phyloP scores from a whole-genome alignment of 2,329 filamentous ascomycete genomes.

The Xylaria sp. region DNA sequence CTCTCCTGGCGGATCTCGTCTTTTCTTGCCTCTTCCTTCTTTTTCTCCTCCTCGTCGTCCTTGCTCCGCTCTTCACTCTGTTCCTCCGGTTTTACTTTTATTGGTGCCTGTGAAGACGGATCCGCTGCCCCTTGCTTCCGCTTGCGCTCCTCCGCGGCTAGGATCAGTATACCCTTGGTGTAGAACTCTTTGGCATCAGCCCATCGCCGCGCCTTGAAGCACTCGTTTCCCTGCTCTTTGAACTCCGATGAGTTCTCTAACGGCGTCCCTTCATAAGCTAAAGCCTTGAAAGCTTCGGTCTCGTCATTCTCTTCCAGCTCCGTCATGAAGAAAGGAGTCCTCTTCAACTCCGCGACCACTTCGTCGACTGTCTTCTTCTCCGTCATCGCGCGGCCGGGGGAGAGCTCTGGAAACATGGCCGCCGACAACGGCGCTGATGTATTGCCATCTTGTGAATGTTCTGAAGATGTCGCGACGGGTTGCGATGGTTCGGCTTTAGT shows the following conservation, averaged over 20 bases:
- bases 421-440: slow-evolving; percentile 24
- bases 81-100: slow-evolving; percentile 34
- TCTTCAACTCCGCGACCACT: slow-evolving; percentile 67
- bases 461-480: background rate
- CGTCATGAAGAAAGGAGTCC: slow-evolving; percentile 93
- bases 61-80: slow-evolving; percentile 57
- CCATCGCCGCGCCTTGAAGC: slow-evolving; percentile 78
- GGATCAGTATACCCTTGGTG: slow-evolving; percentile 80
- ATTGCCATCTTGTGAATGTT: slow-evolving; percentile 11
- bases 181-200: slow-evolving; percentile 92
- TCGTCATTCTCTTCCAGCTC: slow-evolving; percentile 86
- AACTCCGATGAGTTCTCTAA: slow-evolving; percentile 86
- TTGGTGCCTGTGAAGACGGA: slow-evolving; percentile 43
- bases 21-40: slow-evolving; percentile 59
- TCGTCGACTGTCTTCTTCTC: slow-evolving; percentile 64
- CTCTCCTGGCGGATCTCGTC: slow-evolving; percentile 66
- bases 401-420: slow-evolving; percentile 56
- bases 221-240: slow-evolving; percentile 92
- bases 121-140: slow-evolving; percentile 50
- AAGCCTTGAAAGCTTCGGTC: slow-evolving; percentile 86
- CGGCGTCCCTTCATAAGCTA: slow-evolving; percentile 92
- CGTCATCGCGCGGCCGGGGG: slow-evolving; percentile 56
- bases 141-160: slow-evolving; percentile 72
- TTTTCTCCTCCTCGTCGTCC: background rate
- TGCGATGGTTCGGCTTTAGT: background rate